A percentile compares a stretch with the other conserved stretches of the same genome.
Evolutionary conservation across 164 flowering plant species (phyloP).

Genomic region (Annona squamosa): DNA sequence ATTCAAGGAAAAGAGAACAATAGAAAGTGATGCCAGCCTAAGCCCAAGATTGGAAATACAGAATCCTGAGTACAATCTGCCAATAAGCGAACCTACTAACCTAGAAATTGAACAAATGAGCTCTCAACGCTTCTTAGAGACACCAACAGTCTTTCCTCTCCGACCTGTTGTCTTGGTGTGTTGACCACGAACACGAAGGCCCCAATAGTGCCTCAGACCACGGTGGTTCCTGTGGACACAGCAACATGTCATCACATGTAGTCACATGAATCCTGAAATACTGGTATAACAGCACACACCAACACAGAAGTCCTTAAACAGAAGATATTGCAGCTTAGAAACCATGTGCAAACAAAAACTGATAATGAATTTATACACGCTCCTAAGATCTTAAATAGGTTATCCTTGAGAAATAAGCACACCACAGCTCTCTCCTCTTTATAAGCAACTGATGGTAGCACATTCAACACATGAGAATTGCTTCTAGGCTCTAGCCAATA

Average conservation of each 20-base stretch:
- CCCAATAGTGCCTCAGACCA: constrained; percentile 85
- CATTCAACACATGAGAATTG: too few relatives aligned
- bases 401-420: background rate
- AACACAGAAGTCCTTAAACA: background rate
- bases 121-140: constrained; percentile 55
- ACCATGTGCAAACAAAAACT: too few relatives aligned
- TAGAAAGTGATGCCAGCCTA: too few relatives aligned
- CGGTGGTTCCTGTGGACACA: constrained; percentile 53
- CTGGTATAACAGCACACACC: background rate
- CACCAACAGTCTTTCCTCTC: constrained; percentile 83
- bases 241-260: background rate
- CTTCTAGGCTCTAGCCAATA: too few relatives aligned
- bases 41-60: too few relatives aligned
- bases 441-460: too few relatives aligned
- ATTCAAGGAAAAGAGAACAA: too few relatives aligned
- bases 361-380: background rate
- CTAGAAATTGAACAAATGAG: too few relatives aligned
- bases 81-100: too few relatives aligned
- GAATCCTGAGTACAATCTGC: too few relatives aligned
- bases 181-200: constrained; percentile 76
- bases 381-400: background rate
- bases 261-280: background rate
- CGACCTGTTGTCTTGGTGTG: constrained; percentile 37
- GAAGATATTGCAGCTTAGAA: background rate
- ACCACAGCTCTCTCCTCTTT: background rate